These are phyloP conservation scores for Corchorus capsularis DNA, from an alignment of 345 rosid genomes.

Conservation along the genomic window DNA sequence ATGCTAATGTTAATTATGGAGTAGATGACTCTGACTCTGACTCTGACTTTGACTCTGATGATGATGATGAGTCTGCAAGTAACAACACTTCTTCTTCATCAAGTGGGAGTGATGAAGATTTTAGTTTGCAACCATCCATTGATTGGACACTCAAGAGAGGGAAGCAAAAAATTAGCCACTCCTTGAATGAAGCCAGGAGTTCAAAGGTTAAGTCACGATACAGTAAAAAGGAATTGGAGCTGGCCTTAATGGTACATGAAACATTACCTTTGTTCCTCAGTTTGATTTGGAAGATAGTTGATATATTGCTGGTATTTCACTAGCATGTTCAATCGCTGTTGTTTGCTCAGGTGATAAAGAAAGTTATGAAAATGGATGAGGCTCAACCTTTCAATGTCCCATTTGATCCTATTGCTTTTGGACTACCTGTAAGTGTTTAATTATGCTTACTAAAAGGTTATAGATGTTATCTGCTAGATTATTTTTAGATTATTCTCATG, in stretches of 20 bases:
- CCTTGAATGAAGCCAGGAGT: not conserved
- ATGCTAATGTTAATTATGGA: not conserved
- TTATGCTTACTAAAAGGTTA: not conserved
- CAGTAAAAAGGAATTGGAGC: not conserved
- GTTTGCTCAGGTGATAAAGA: conserved; percentile 35
- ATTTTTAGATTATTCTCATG: not conserved
- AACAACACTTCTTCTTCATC: not conserved
- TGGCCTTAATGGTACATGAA: conserved; percentile 23
- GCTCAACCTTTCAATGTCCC: conserved; percentile 44
- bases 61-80: not conserved
- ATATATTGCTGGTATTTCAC: not conserved
- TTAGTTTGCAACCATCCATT: not conserved
- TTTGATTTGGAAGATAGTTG: not conserved
- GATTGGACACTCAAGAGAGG: not conserved
- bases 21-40: not conserved
- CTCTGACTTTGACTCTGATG: not conserved
- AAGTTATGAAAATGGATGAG: conserved; percentile 50
- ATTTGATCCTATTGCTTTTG: conserved; percentile 18
- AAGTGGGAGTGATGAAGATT: conserved; percentile 12
- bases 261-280: not conserved
- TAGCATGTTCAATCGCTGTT: not conserved
- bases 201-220: not conserved
- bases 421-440: conserved; percentile 16
- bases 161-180: not conserved
- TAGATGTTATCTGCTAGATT: not conserved